Evolutionary conservation across 768 basidiomycete genomes (phyloP).

Genomic region (Suillus spraguei): DNA sequence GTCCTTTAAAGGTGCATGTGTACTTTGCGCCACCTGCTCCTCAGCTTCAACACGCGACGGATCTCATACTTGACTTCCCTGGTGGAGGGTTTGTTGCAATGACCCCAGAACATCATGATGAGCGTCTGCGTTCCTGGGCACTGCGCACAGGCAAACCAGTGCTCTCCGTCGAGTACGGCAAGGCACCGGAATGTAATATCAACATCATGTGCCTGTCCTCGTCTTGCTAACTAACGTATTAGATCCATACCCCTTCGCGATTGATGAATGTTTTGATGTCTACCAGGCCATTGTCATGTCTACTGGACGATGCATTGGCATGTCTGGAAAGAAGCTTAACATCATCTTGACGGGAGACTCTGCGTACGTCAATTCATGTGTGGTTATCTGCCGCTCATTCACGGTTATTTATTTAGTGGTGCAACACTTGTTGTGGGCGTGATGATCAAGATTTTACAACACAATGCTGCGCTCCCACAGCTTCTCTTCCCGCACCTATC

Average conservation of each 20-base stretch:
- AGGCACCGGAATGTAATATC: constrained; percentile 88
- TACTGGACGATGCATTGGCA: constrained; percentile 79
- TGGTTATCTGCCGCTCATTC: constrained; percentile 13
- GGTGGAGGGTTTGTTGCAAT: constrained; percentile 98
- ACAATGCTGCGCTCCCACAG: constrained; percentile 34
- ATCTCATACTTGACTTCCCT: constrained; percentile 90
- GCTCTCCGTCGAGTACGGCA: constrained; percentile 90
- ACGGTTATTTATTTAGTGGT: constrained; percentile 61
- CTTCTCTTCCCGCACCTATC: constrained; percentile 68
- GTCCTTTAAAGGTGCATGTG: constrained; percentile 82
- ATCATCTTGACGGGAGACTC: constrained; percentile 91
- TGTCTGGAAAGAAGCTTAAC: constrained; percentile 80
- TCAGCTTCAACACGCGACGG: constrained; percentile 65
- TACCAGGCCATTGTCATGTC: constrained; percentile 84
- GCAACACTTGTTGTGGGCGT: constrained; percentile 86
- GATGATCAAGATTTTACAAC: constrained; percentile 84
- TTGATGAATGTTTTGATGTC: constrained; percentile 92
- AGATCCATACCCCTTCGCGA: constrained; percentile 98
- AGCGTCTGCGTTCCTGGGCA: constrained; percentile 88
- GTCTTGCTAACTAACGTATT: constrained; percentile 11
- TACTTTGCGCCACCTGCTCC: constrained; percentile 75
- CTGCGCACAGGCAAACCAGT: constrained; percentile 75
- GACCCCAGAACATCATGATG: constrained; percentile 96
- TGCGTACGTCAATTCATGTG: constrained; percentile 65
- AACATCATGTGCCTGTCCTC: constrained; percentile 12